Base-by-base conservation (phyloP, 805 yeast species). In the Zygotorulaspora danielsina region DNA sequence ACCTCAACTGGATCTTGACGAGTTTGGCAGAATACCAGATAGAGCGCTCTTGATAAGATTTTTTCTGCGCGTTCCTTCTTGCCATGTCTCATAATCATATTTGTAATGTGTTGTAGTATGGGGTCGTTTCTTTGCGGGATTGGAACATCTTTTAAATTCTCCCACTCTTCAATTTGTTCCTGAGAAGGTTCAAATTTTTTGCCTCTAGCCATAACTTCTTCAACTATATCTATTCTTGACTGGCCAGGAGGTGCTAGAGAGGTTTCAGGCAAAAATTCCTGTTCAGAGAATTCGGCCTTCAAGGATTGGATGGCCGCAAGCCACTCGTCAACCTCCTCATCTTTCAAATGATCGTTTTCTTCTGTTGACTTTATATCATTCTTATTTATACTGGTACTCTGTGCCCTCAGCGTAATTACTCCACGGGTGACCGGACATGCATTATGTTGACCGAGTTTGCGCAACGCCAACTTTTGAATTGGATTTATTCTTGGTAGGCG, bases 41-140 rank as follows among this genome's bases (percentile, higher is more conserved):
- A 88, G 36, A 93, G 70, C 0, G 97, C 95, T 57, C 81, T 75
- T 38, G 81, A 74, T 40, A 93, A 70, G 34, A 73, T 71, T 51
- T 74, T 81, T 57, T 81, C 81, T 0, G 97, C 97, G 35, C 71
- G 67, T 39, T 84, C 76, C 62, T 89, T 93, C 62, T 81, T 80
- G 30, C 98, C 98, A 58, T 86, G 81, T 57, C 85, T 79, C 97
- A 93, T 93, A 45, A 93, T 79, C 67, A 88, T 72, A 59, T 88
- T 88, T 39, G 85, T 81, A 55, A 93, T 76, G 51, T 84, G 81
- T 35, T 80, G 79, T 34, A 89, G 69, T 15, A 80, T 75, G n/a
- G 84, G 82, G 52, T 87, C 93, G 32, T 67, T 65, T 48, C 71
- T 69, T 19, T 67, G 55, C 19, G 96, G 95, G 20, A 86, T 65